Base-by-base conservation (phyloP, 2,329 filamentous ascomycete genomes). In the Phoma herbarum region DNA sequence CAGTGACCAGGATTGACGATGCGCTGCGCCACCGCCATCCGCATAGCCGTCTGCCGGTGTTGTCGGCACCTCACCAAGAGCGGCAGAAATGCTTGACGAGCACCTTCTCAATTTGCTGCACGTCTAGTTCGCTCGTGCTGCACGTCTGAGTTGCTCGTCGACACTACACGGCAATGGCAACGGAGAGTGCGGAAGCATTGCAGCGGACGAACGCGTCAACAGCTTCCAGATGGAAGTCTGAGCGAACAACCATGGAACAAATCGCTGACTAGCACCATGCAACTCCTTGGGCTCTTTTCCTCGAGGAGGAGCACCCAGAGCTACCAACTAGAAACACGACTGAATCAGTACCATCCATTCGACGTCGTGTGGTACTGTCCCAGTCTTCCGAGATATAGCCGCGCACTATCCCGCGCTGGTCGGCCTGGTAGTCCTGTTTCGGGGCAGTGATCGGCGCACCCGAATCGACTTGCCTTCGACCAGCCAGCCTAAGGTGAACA, bases 11-110 rank as follows among this genome's bases (percentile, higher is more conserved):
- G 31, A 9, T 4, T 44, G 22, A n/a, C 16, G 14, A 26, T 43
- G 41, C 6, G 23, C 41, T 43, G 41, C 41, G 41, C 41, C 41
- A 43, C 41, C 50, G 37, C 37, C 52, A 48, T 26, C 52, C 41
- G 41, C 12, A 26, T 59, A 45, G 44, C 56, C 56, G 56, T 59
- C 18, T 46, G 28, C 49, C 44, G 29, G 49, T 44, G 29, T 37
- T 5, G 35, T 49, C 25, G 51, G 25, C 49, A 52, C 44, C 31
- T 46, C 35, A 35, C 22, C 41, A 11, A 14, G 26, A 28, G 26
- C 29, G 39, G 8, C n/a, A 39, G 25, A 3, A 49, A 25, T 31
- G 46, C 41, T 56, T 33, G 39, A 41, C 47, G 18, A 51, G 29
- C 31, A 35, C 47, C 26, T 20, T 31, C 23, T 45, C 53, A 25